Evolutionary conservation across 495 filamentous ascomycete genomes (phyloP).

Genomic region (Aspergillus saccharolyticus): DNA sequence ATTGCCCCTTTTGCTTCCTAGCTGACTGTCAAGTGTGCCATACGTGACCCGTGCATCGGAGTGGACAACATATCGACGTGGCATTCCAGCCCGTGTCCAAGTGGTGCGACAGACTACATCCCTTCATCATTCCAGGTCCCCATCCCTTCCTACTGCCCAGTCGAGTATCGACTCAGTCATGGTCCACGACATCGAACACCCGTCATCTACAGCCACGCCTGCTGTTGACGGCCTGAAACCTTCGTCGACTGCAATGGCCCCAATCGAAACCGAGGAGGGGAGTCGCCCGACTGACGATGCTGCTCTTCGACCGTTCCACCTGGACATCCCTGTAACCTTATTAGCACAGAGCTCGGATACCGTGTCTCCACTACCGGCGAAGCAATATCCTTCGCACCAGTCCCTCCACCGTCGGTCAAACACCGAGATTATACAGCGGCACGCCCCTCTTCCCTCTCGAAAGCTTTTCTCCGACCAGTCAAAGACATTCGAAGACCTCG

Average conservation of each 20-base stretch:
- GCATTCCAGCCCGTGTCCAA: conserved; percentile 31
- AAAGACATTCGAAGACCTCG: conserved; percentile 22
- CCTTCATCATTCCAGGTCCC: conserved; percentile 19
- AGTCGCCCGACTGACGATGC: conserved; percentile 14
- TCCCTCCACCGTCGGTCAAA: conserved; percentile 39
- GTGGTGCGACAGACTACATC: conserved; percentile 19
- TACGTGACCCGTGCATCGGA: conserved; percentile 23
- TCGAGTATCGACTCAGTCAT: conserved; percentile 17
- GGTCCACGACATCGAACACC: conserved; percentile 16
- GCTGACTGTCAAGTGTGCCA: conserved; percentile 7
- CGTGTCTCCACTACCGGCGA: conserved; percentile 13
- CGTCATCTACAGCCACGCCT: conserved; percentile 18
- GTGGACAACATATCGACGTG: conserved; percentile 29
- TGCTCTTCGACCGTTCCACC: conserved; percentile 12
- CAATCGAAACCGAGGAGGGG: conserved; percentile 7
- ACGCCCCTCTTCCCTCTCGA: conserved; percentile 17
- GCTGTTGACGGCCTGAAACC: conserved; percentile 11
- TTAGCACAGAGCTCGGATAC: conserved; percentile 18
- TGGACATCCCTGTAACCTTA: conserved; percentile 13
- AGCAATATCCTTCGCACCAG: conserved; percentile 20
- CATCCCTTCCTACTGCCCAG: conserved; percentile 13
- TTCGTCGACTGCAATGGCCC: conserved; percentile 9
- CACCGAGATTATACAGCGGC: conserved; percentile 35
- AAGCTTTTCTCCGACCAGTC: conserved; percentile 20
- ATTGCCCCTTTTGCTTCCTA: conserved; percentile 14